These are phyloP conservation scores for Aspergillus floridensis DNA, from an alignment of 2,329 filamentous ascomycete species.

Conservation along the genomic window DNA sequence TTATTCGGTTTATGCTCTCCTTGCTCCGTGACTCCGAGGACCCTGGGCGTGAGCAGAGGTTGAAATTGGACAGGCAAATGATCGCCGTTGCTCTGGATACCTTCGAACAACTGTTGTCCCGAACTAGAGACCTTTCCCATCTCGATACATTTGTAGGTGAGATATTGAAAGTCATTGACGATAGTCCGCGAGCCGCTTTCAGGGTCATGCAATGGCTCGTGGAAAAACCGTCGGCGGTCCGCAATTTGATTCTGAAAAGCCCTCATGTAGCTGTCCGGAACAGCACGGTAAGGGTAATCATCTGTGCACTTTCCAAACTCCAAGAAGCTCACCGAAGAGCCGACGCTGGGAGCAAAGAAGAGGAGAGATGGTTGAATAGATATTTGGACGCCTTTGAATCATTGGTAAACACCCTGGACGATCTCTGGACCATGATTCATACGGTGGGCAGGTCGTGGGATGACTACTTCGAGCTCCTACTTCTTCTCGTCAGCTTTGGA, in stretches of 20 bases:
- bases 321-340: slow-evolving; percentile 38
- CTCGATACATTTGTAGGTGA: slow-evolving; percentile 57
- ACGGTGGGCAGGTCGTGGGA: slow-evolving; percentile 66
- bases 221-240: slow-evolving; percentile 56
- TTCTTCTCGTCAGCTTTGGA: slow-evolving; percentile 64
- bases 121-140: slow-evolving; percentile 66
- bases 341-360: slow-evolving; percentile 24
- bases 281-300: slow-evolving; percentile 52
- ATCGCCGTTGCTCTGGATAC: slow-evolving; percentile 54
- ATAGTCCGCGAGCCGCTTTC: slow-evolving; percentile 56
- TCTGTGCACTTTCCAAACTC: slow-evolving; percentile 54
- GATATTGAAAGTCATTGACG: slow-evolving; percentile 50
- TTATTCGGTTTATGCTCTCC: slow-evolving; percentile 63
- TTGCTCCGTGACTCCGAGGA: slow-evolving; percentile 53
- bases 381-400: slow-evolving; percentile 31
- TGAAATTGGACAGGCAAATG: slow-evolving; percentile 45
- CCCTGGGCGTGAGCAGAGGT: slow-evolving; percentile 50
- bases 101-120: slow-evolving; percentile 71
- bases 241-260: slow-evolving; percentile 63
- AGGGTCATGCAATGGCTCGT: slow-evolving; percentile 62
- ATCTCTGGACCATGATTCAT: slow-evolving; percentile 64
- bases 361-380: slow-evolving; percentile 23
- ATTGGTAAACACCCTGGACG: slow-evolving; percentile 50
- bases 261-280: slow-evolving; percentile 56
- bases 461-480: slow-evolving; percentile 70